Base-by-base conservation (phyloP, 1,284 basidiomycete genomes). In the Macrocystidia cucumis region DNA sequence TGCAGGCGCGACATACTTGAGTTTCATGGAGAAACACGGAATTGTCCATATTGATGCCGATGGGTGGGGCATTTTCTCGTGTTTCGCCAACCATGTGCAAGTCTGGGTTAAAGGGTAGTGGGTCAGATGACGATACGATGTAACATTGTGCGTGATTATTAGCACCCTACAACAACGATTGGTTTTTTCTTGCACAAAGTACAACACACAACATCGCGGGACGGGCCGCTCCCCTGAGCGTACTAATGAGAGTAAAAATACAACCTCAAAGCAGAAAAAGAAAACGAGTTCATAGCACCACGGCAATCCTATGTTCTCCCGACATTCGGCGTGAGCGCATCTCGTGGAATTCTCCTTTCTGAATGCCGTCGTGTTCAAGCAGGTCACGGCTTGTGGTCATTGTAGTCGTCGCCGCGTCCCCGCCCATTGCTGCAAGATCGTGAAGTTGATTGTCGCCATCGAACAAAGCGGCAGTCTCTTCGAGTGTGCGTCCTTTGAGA, bases 381-480 rank as follows among this genome's bases (percentile, higher is more conserved):
- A 19, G 38, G 39, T 36, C 40, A 29, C 52, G 45, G 39, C 54
- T 59, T 37, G 54, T 44, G n/a, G 49, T 57, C 54, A 70, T 66
- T 2, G 69, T 62, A 52, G 69, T 65, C 3, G 68, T 69, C 9
- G 72, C 70, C 1, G 69, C 69, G 41, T 72, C 67, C 9, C 68
- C 69, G 31, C 64, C 71, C 52, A 62, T 65, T 27, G 61, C 56
- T 9, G 59, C 52, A 25, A 78, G 55, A 37, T 69, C 64, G 8
- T 62, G 56, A 18, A 62, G 60, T 25, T 59, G 57, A 24, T 69
- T 57, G 21, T 72, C 68, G 14, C 77, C 74, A 44, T 80, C 78
- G 43, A 80, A 81, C 12, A 81, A 53, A 3, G 68, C 69, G 1
- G 78, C 72, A 2, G 77, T 81, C 50, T 82, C 78, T 54, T 82